Evolutionary conservation across 202 grass and related monocot species (phyloP), one percentile per base, ranked within the genome.

Genomic region (Zizania palustris): DNA sequence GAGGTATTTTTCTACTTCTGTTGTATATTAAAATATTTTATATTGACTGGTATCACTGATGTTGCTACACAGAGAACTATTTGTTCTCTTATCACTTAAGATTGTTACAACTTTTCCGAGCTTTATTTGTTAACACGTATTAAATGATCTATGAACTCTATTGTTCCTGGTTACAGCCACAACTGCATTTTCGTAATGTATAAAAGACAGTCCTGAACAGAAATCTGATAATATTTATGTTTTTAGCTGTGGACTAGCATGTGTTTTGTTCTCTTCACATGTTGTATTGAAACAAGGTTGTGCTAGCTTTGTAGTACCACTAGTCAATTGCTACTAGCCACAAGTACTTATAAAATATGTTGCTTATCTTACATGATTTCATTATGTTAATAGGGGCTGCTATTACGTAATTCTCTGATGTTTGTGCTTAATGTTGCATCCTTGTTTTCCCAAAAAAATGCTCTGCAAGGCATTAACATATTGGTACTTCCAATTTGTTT

Each of bases 1-100:
- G 93, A 93, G 93, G 93, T 97, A 86, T n/a, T 58, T 28, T 61
- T 43, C 13, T 11, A 7, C 16, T 39, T 56, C 7, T 73, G 41
- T 6, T 11, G 5, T 37, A 41, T 51, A n/a, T n/a, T n/a, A n/a
- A n/a, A n/a, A n/a, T n/a, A 2, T 43, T 64, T 58, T 73, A 14
- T n/a, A 55, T 4, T 18, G 14, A 7, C 2, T 57, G 9, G 13
- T 57, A n/a, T 71, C 9, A 0, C 11, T 36, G 28, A 53, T 54
- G 18, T 11, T 54, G n/a, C 4, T 54, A 19, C 1, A 19, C 50
- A 1, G 28, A 28, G 28, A 50, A 50, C 1, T 50, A 34, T 49
- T 48, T 10, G 44, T 50, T 49, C 12, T 22, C 15, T 33, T 44
- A 49, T 22, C 21, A 12, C 11, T 35, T 49, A 15, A 16, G 13